Conservation (phyloP, 176 grass and related monocot species). For the Coix lacrymajobi region DNA sequence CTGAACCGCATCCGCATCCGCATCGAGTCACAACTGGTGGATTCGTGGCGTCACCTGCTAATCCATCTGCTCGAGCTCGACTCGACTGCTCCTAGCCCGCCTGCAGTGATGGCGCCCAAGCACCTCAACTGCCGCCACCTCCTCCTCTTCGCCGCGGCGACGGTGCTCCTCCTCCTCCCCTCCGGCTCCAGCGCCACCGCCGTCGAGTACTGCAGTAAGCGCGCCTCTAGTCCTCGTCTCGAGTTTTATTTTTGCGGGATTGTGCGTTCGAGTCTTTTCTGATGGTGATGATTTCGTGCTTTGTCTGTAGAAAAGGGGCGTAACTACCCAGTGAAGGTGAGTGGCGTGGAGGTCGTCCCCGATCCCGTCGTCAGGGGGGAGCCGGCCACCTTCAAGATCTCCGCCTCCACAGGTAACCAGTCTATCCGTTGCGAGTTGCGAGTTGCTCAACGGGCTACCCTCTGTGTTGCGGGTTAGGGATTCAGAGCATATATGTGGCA, state of each 20-base stretch:
- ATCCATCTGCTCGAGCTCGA: background rate
- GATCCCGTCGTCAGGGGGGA: slow-evolving; percentile 57
- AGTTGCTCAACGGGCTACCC: background rate
- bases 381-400: slow-evolving; percentile 68
- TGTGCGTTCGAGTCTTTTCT: background rate
- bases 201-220: slow-evolving; percentile 55
- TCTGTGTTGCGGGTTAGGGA: background rate
- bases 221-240: background rate
- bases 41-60: background rate
- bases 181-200: slow-evolving; percentile 22
- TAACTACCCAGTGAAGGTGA: slow-evolving; percentile 68
- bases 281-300: background rate
- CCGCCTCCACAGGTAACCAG: slow-evolving; percentile 63
- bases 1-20: background rate
- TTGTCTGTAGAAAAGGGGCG: slow-evolving; percentile 36
- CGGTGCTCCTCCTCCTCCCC: slow-evolving; percentile 17
- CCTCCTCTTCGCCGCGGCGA: slow-evolving; percentile 12
- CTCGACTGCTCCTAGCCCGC: background rate
- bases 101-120: slow-evolving; percentile 24
- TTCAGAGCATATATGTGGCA: background rate
- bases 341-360: slow-evolving; percentile 56
- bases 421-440: background rate
- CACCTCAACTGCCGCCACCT: background rate
- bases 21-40: background rate
- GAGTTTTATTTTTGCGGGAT: background rate